Evolutionary conservation across 768 basidiomycete genomes (phyloP).

Genomic region (Boletus patriciae): DNA sequence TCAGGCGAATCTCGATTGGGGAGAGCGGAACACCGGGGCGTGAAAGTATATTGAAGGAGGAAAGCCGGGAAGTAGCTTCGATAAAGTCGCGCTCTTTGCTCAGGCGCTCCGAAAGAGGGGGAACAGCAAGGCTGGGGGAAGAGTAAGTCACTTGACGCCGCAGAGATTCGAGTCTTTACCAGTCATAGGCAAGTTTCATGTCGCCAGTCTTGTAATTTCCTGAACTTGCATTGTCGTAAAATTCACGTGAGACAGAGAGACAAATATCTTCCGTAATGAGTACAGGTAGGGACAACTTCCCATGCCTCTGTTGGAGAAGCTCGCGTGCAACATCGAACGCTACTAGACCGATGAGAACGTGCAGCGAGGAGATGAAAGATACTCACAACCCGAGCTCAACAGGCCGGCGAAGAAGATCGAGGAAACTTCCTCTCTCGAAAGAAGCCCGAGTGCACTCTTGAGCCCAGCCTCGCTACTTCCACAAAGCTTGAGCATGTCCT

Average conservation of each 20-base stretch:
- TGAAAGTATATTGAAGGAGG: conserved; percentile 86
- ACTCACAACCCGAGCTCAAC: conserved; percentile 85
- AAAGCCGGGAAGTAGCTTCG: conserved; percentile 93
- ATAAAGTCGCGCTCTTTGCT: conserved; percentile 85
- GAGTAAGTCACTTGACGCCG: conserved; percentile 3
- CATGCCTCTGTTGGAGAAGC: conserved; percentile 51
- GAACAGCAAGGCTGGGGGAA: conserved; percentile 68
- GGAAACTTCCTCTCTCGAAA: conserved; percentile 68
- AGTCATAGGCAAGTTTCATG: conserved; percentile 96
- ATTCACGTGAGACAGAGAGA: conserved; percentile 76
- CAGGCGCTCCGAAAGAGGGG: conserved; percentile 60
- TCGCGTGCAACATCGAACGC: conserved; percentile 68
- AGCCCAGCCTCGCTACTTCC: conserved; percentile 60
- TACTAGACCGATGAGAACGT: conserved; percentile 29
- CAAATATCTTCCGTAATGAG: conserved; percentile 73
- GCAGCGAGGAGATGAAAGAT: not conserved
- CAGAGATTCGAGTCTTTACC: conserved; percentile 47
- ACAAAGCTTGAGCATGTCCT: conserved; percentile 86
- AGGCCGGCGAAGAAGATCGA: conserved; percentile 87
- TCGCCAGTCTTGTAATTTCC: conserved; percentile 93
- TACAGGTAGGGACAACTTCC: conserved; percentile 48
- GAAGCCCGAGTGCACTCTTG: conserved; percentile 77
- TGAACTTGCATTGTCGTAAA: conserved; percentile 91
- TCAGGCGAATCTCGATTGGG: conserved; percentile 91
- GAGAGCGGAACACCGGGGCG: conserved; percentile 75